A percentile compares a stretch with the other conserved stretches of the same genome.
phyloP scores from a whole-genome alignment of 164 flowering plant species.

The Tetracentron sinense region DNA sequence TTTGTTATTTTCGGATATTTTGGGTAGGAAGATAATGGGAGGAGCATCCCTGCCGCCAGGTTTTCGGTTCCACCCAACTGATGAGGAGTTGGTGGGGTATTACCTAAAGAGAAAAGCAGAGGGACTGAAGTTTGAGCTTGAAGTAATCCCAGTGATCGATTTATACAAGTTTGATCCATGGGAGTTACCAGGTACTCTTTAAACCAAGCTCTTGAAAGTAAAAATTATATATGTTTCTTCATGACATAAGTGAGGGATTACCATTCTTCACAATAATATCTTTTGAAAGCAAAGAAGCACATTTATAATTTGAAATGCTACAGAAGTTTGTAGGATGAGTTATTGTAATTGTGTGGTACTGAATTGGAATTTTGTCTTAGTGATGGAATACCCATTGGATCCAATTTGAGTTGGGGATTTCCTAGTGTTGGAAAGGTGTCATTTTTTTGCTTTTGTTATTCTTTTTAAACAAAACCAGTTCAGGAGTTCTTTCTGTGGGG shows the following conservation, averaged over 20 bases:
- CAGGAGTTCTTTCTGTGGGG: slow-evolving; percentile 17
- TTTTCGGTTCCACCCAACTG: slow-evolving; percentile 89
- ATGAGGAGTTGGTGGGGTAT: slow-evolving; percentile 76
- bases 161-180: slow-evolving; percentile 91
- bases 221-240: slow-evolving; percentile 4
- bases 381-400: too few relatives aligned
- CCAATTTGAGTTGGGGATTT: background rate
- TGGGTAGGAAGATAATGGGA: slow-evolving; percentile 41
- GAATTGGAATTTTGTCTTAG: background rate
- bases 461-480: slow-evolving; percentile 10
- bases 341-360: too few relatives aligned
- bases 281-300: background rate
- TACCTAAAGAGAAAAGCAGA: slow-evolving; percentile 76
- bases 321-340: too few relatives aligned
- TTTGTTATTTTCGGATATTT: slow-evolving; percentile 12
- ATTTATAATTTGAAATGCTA: too few relatives aligned
- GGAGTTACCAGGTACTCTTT: slow-evolving; percentile 78
- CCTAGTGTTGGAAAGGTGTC: slow-evolving; percentile 1
- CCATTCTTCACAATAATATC: background rate
- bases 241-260: background rate
- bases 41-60: slow-evolving; percentile 79
- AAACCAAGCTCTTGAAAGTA: background rate
- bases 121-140: slow-evolving; percentile 78
- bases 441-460: slow-evolving; percentile 14
- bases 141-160: slow-evolving; percentile 80